Percentiles rank a stretch among this genome's conserved stretches.
Evolutionary conservation across 208 protist species (phyloP).

Genomic region (Leishmania martiniquensis): DNA sequence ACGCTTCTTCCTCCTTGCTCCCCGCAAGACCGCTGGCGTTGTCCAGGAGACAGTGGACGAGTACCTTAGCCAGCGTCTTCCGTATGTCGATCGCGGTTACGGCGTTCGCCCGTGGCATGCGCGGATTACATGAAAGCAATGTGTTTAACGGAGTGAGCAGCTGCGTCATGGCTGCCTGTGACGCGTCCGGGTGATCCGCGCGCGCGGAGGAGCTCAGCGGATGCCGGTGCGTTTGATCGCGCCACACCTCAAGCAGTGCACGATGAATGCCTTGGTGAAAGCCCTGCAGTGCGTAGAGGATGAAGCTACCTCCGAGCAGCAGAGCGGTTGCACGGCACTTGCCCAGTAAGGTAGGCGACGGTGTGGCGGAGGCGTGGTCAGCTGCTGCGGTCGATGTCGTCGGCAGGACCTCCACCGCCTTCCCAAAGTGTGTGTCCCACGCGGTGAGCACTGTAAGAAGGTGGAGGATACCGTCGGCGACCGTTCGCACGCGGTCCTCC

Average conservation of each 20-base stretch:
- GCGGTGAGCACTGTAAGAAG: slow-evolving; percentile 53
- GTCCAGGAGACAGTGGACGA: slow-evolving; percentile 66
- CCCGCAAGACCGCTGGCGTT: slow-evolving; percentile 36
- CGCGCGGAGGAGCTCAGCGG: neutral
- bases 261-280: slow-evolving; percentile 17
- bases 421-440: slow-evolving; percentile 34
- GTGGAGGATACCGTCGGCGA: slow-evolving; percentile 51
- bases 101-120: slow-evolving; percentile 22
- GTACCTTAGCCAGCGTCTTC: slow-evolving; percentile 52
- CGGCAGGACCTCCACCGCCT: slow-evolving; percentile 1
- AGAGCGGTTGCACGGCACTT: slow-evolving; percentile 40
- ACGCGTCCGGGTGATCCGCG: neutral
- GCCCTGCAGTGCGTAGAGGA: slow-evolving; percentile 56
- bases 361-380: neutral
- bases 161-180: slow-evolving; percentile 22
- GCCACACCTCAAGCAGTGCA: slow-evolving; percentile 10
- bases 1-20: slow-evolving; percentile 31
- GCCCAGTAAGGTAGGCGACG: slow-evolving; percentile 8
- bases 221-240: neutral
- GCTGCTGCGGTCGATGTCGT: slow-evolving; percentile 4
- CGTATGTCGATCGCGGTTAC: slow-evolving; percentile 33
- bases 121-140: slow-evolving; percentile 36
- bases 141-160: slow-evolving; percentile 41
- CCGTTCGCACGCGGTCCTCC: slow-evolving; percentile 11
- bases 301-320: slow-evolving; percentile 66